Base-by-base conservation (phyloP, 2,329 filamentous ascomycete genomes). In the Ophiostoma tasmaniense region DNA sequence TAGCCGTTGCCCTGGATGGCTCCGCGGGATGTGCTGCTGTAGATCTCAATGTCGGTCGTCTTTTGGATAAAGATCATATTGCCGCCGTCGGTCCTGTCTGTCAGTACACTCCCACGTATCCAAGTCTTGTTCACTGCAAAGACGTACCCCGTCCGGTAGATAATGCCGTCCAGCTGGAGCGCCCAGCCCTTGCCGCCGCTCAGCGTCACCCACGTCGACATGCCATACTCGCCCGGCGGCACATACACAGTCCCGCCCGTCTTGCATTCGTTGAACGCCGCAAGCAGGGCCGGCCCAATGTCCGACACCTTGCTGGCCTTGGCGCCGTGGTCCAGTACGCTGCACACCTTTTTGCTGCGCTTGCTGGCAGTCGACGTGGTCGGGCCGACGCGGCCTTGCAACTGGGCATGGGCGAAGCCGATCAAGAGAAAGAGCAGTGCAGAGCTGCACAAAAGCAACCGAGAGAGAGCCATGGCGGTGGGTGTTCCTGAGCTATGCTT, bases 1-100 rank as follows among this genome's bases (percentile, higher is more conserved):
- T 81, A 84, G 13, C 82, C 82, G 70, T 80, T 78, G 28, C 80
- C 82, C 74, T 84, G 82, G 20, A 84, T 76, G 42, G 82, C 81
- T 13, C 82, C 82, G 64, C 79, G 78, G 20, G 80, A 80, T 2
- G 70, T 74, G 35, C 71, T 71, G 68, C 78, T 82, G 67, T 79
- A 84, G 66, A 84, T 72, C 73, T 84, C 83, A 52, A 84, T 80
- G 72, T 84, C 81, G 77, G 69, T 73, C 28, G 68, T 67, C 55
- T 73, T 64, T 17, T 72, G 67, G 22, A 75, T 75, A 28, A 68
- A 72, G 61, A 75, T 72, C 73, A 75, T 74, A 71, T 75, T 73
- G 2, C 74, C 74, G 25, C 66, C 66, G 33, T 13, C 37, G 3
- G 64, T 65, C 17, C 42, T 45, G 42, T 45, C 42, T 45, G 42